Percentiles rank a stretch among this genome's conserved stretches.
Conservation (phyloP, 2,329 filamentous ascomycete genomes). For the Waltergamsia citrina region DNA sequence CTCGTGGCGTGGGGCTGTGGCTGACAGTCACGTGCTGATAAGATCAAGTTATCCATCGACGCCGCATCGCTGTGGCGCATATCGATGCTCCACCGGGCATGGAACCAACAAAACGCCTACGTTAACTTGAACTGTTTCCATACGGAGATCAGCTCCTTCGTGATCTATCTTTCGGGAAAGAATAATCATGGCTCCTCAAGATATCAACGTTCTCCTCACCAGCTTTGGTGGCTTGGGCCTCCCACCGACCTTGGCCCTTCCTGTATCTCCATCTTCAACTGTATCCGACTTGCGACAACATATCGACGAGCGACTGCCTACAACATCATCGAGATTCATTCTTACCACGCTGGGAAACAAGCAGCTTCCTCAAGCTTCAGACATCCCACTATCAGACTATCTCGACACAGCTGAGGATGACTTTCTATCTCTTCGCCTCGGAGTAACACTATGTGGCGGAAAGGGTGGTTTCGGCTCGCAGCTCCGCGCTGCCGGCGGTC, state of each 20-base stretch:
- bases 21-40: constrained; percentile 21
- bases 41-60: constrained; percentile 3
- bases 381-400: constrained; percentile 49
- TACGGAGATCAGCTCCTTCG: too few relatives aligned
- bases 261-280: constrained; percentile 54
- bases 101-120: too few relatives aligned
- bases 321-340: constrained; percentile 51
- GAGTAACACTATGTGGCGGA: constrained; percentile 73
- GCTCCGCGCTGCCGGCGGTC: constrained; percentile 88
- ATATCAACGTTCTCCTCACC: constrained; percentile 74
- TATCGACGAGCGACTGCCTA: constrained; percentile 53
- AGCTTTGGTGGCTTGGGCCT: constrained; percentile 77
- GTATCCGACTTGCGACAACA: constrained; percentile 56
- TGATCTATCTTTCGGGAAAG: not conserved
- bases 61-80: constrained; percentile 2
- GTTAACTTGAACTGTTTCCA: too few relatives aligned
- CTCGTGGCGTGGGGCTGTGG: constrained; percentile 14
- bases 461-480: constrained; percentile 98
- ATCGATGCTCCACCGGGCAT: too few relatives aligned
- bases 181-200: constrained; percentile 40
- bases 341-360: constrained; percentile 77
- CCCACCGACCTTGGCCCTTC: constrained; percentile 74
- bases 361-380: constrained; percentile 47
- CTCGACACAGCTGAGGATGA: constrained; percentile 48
- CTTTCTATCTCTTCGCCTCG: constrained; percentile 76